Percentiles rank a stretch among this genome's conserved stretches.
Conservation (phyloP, 345 rosid species). For the Iberis pinnata region DNA sequence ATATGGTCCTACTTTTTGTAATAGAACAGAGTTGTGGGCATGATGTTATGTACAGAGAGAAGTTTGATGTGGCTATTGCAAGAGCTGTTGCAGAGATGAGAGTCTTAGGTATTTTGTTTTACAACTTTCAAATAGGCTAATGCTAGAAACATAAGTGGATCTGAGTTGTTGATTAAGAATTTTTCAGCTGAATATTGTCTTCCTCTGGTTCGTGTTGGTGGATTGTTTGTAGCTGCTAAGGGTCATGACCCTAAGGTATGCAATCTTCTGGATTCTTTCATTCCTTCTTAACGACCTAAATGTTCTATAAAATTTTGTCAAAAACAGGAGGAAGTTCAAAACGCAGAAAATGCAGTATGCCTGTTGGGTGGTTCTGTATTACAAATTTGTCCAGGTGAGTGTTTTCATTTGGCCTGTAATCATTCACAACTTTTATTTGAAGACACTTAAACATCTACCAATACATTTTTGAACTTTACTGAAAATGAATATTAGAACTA, state of each 20-base stretch:
- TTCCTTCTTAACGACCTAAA: background rate
- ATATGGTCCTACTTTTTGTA: constrained; percentile 17
- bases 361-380: constrained; percentile 67
- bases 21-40: constrained; percentile 71
- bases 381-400: constrained; percentile 58
- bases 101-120: constrained; percentile 55
- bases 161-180: constrained; percentile 10
- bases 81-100: constrained; percentile 98
- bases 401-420: background rate
- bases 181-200: constrained; percentile 90
- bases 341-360: constrained; percentile 63
- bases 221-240: constrained; percentile 90
- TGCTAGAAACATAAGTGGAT: constrained; percentile 1
- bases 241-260: constrained; percentile 84
- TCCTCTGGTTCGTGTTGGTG: constrained; percentile 90
- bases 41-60: constrained; percentile 52
- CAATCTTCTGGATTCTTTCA: background rate
- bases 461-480: background rate
- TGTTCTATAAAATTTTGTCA: background rate
- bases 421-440: constrained; percentile 1
- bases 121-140: background rate
- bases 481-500: constrained; percentile 1
- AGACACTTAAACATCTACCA: constrained; percentile 6
- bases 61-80: constrained; percentile 84
- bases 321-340: constrained; percentile 56